These are phyloP conservation scores for Prunus campanulata DNA, from an alignment of 306 rosid species.

Conservation along the genomic window DNA sequence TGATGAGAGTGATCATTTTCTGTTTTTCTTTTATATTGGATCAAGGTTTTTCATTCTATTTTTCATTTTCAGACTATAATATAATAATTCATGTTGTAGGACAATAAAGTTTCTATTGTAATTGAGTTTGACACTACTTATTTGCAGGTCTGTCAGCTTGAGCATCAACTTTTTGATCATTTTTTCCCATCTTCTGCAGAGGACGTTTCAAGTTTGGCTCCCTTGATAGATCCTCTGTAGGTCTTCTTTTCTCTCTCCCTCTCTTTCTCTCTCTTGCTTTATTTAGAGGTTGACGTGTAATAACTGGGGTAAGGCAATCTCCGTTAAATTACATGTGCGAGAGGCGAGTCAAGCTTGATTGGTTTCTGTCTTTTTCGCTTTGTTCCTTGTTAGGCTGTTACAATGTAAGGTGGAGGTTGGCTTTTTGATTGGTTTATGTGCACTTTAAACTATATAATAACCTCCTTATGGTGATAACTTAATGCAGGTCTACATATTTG, in stretches of 20 bases:
- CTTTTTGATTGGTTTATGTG: neutral
- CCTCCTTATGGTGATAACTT: constrained; percentile 13
- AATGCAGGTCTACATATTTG: constrained; percentile 79
- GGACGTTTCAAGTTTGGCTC: constrained; percentile 87
- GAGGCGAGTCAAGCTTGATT: neutral
- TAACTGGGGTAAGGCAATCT: neutral
- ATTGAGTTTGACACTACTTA: constrained; percentile 16
- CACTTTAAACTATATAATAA: neutral
- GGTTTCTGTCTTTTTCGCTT: neutral
- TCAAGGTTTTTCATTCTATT: neutral
- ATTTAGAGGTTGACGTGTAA: neutral
- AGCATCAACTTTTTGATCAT: constrained; percentile 90
- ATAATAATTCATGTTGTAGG: neutral
- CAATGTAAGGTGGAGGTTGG: neutral
- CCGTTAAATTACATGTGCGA: neutral
- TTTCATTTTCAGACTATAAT: neutral
- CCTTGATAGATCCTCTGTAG: constrained; percentile 95
- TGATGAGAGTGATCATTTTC: too few relatives aligned
- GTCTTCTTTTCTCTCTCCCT: constrained; percentile 22
- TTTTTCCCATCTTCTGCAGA: constrained; percentile 91
- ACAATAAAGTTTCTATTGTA: neutral
- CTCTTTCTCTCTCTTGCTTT: neutral
- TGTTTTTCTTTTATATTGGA: neutral
- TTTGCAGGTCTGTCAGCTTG: constrained; percentile 97
- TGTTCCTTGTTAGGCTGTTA: neutral